Evolutionary conservation across 352 stramenopile species (phyloP), one percentile per base, ranked within the genome.

Genomic region (Achlya hypogyna): DNA sequence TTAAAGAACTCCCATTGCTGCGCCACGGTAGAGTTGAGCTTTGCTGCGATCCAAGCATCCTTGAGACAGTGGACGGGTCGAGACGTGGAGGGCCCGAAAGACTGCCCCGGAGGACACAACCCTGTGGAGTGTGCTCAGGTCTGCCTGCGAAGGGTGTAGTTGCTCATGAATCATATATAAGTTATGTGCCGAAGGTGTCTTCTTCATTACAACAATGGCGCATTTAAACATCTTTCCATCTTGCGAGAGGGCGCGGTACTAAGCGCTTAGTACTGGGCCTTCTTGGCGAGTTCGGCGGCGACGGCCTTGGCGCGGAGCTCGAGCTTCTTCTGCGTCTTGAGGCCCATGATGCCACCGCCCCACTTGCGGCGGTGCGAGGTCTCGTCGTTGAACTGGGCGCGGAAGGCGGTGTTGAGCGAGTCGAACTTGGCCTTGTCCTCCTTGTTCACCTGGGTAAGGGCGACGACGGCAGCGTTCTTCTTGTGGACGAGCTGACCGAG

Each of bases 321-420:
- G 56, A 99, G 86, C 88, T 99, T 99, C 78, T 96, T 96, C 83
- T 99, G 96, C 63, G 97, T 99, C 96, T 99, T 99, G 67, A 99
- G 86, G 78, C 97, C 97, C 96, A 99, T 99, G 79, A 99, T 98
- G 77, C 97, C 96, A 75, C 97, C 97, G 76, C 97, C 97, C 97
- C 97, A 99, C 83, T 99, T 99, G 70, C 96, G 87, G 74, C 96
- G 77, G 22, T 83, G 64, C 1, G 82, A 77, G 27, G 78, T 72
- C 74, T 98, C 96, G 69, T 99, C 93, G 82, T 98, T 99, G 92
- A 98, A 99, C 84, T 98, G 97, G 70, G 93, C 80, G 69, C 88
- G 96, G 79, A 97, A 98, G 49, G 91, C 81, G 58, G 93, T 72
- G 58, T 87, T 70, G 27, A 99, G 87, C 51, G 92, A 91, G 74